Evolutionary conservation across 257 asterid species (phyloP).

Genomic region (Penstemon eatonii): DNA sequence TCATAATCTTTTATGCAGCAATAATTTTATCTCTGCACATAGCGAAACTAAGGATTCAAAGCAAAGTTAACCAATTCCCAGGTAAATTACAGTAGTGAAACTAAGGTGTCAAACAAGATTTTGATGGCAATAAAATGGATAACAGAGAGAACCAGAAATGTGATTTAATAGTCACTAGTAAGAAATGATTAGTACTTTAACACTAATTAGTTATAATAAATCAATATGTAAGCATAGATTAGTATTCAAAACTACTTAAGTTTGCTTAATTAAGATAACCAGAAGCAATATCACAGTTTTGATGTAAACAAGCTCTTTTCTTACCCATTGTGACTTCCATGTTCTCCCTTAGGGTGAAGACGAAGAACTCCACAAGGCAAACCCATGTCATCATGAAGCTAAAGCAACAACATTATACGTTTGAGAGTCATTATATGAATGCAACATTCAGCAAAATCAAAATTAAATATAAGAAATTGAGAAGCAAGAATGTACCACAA

Average conservation of each 20-base stretch:
- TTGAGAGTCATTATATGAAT: slow-evolving; percentile 17
- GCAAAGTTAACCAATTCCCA: not conserved
- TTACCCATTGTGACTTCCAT: slow-evolving; percentile 91
- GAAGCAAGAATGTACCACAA: slow-evolving; percentile 52
- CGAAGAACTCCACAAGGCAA: slow-evolving; percentile 97
- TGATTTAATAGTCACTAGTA: too few relatives aligned
- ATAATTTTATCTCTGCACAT: not conserved
- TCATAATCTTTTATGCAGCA: not conserved
- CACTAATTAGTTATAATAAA: too few relatives aligned
- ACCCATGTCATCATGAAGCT: slow-evolving; percentile 95
- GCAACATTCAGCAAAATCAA: slow-evolving; percentile 3
- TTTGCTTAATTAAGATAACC: too few relatives aligned
- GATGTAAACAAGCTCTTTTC: not conserved
- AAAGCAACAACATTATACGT: slow-evolving; percentile 20
- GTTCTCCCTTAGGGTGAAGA: slow-evolving; percentile 71
- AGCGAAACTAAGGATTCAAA: not conserved
- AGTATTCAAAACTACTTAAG: too few relatives aligned
- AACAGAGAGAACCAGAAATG: not conserved
- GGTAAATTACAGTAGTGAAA: not conserved
- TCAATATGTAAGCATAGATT: too few relatives aligned
- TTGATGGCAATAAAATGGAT: not conserved
- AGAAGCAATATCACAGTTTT: too few relatives aligned
- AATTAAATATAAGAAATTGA: slow-evolving; percentile 15
- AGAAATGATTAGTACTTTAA: too few relatives aligned
- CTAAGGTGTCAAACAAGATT: not conserved